phyloP scores from a whole-genome alignment of 2,329 filamentous ascomycete species.

The Tolypocladium pustulatum region DNA sequence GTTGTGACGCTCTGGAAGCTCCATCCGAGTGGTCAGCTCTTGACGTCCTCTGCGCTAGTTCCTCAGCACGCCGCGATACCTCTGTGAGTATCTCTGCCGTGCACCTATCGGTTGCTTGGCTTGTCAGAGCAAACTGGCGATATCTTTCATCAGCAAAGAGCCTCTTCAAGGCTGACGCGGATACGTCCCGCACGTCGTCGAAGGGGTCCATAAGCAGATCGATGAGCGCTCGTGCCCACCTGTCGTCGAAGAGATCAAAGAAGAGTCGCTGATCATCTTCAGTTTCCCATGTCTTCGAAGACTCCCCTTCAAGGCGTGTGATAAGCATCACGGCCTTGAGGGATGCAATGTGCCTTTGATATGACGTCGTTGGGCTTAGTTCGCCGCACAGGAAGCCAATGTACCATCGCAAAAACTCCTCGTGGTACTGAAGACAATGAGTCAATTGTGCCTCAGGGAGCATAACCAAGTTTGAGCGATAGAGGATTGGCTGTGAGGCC shows the following conservation, averaged over 20 bases:
- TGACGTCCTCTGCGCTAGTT: conserved; percentile 57
- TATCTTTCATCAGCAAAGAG: conserved; percentile 32
- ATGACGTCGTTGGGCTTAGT: conserved; percentile 71
- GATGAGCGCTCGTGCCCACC: conserved; percentile 54
- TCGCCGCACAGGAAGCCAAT: conserved; percentile 61
- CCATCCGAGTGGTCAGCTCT: conserved; percentile 90
- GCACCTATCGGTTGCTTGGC: conserved; percentile 3
- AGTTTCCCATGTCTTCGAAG: conserved; percentile 27
- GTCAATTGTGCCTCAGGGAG: conserved; percentile 25
- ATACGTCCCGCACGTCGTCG: conserved; percentile 69
- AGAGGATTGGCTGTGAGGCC: conserved; percentile 19
- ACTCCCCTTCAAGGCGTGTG: conserved; percentile 58
- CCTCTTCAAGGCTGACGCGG: conserved; percentile 38
- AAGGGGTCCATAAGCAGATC: conserved; percentile 84
- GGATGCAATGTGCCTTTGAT: conserved; percentile 78
- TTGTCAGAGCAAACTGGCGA: conserved; percentile 11
- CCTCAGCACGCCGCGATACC: conserved; percentile 43
- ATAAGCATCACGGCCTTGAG: conserved; percentile 60
- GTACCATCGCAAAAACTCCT: conserved; percentile 66
- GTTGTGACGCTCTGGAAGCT: conserved; percentile 64
- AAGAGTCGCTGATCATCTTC: conserved; percentile 27
- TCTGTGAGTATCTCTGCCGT: conserved; percentile 25
- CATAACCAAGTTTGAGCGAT: conserved; percentile 27
- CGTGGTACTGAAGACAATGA: conserved; percentile 37
- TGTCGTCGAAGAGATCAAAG: conserved; percentile 31